phyloP scores from a whole-genome alignment of 2,329 filamentous ascomycete species.

The Penicillium olsonii region DNA sequence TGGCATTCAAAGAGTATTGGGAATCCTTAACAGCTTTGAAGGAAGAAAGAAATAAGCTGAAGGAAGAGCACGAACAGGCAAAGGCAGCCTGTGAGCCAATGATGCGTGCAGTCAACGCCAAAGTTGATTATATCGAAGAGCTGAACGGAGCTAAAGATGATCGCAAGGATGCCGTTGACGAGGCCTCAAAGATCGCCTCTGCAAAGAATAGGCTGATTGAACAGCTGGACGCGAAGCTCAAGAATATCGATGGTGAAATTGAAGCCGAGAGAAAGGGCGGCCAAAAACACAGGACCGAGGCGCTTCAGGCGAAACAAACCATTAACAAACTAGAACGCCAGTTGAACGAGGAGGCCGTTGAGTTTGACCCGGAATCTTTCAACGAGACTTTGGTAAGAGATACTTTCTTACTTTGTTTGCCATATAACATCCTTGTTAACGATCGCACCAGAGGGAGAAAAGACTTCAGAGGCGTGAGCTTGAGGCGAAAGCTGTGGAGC shows the following conservation, averaged over 20 bases:
- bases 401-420: not conserved
- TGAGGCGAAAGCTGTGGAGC: slow-evolving; percentile 42
- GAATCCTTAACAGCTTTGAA: slow-evolving; percentile 55
- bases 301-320: slow-evolving; percentile 53
- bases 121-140: slow-evolving; percentile 63
- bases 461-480: slow-evolving; percentile 39
- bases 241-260: slow-evolving; percentile 41
- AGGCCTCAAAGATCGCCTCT: slow-evolving; percentile 54
- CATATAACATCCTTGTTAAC: slow-evolving; percentile 23
- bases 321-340: slow-evolving; percentile 67
- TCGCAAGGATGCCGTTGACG: slow-evolving; percentile 57
- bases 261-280: slow-evolving; percentile 56
- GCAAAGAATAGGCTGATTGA: slow-evolving; percentile 45
- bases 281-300: slow-evolving; percentile 54
- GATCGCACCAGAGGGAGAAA: slow-evolving; percentile 57
- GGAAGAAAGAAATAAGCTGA: slow-evolving; percentile 55
- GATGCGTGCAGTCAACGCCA: slow-evolving; percentile 67
- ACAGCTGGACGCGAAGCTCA: slow-evolving; percentile 39
- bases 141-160: slow-evolving; percentile 59
- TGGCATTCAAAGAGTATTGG: slow-evolving; percentile 63
- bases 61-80: slow-evolving; percentile 60
- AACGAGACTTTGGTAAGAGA: slow-evolving; percentile 71
- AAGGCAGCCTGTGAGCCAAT: slow-evolving; percentile 66
- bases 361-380: slow-evolving; percentile 70
- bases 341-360: slow-evolving; percentile 61